Evolutionary conservation across 257 asterid species (phyloP).

Genomic region (Solanum chaucha): DNA sequence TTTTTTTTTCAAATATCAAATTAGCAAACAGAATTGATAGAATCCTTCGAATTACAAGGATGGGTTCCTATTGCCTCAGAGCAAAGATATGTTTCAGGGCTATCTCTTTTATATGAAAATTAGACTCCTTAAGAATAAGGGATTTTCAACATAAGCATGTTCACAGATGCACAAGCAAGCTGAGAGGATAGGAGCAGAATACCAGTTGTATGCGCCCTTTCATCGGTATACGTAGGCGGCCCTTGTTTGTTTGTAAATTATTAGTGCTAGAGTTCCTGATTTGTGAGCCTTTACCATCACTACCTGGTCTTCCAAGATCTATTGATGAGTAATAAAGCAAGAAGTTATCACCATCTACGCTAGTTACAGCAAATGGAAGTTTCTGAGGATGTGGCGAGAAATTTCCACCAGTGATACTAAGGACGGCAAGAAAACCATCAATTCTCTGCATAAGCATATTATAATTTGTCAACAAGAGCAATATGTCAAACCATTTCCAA

Average conservation of each 20-base stretch:
- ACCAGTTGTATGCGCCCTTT: slow-evolving; percentile 90
- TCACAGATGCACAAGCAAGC: neutral
- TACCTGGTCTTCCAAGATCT: slow-evolving; percentile 46
- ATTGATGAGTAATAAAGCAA: slow-evolving; percentile 78
- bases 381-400: slow-evolving; percentile 82
- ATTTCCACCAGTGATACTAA: slow-evolving; percentile 76
- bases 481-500: neutral
- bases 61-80: neutral
- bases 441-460: slow-evolving; percentile 47
- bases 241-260: slow-evolving; percentile 41
- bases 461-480: neutral
- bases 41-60: neutral
- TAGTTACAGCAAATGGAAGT: slow-evolving; percentile 80
- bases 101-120: neutral
- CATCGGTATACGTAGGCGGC: slow-evolving; percentile 72
- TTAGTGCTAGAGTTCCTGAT: slow-evolving; percentile 62
- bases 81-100: neutral
- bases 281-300: slow-evolving; percentile 37
- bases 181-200: slow-evolving; percentile 8
- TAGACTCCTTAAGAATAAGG: neutral
- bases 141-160: neutral
- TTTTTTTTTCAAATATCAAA: neutral
- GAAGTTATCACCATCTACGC: slow-evolving; percentile 75
- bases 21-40: neutral
- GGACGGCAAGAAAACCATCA: slow-evolving; percentile 85